Base-by-base conservation (phyloP, 768 basidiomycete species). In the Dentipellis sp. region DNA sequence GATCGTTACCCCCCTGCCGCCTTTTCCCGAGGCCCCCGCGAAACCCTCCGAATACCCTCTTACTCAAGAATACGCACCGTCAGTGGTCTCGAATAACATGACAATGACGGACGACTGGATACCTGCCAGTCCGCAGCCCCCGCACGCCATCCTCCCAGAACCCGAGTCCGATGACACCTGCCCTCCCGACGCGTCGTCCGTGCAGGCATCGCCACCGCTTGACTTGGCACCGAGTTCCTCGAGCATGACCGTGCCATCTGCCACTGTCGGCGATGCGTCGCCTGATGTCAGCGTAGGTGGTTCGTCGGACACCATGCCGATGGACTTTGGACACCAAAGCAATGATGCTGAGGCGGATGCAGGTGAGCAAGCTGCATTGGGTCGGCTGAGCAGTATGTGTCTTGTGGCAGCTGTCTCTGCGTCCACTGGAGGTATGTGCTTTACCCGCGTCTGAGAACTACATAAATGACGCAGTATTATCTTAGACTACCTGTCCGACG, bases 361-460 rank as follows among this genome's bases (percentile, higher is more conserved):
- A 14, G 72, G 71, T 34, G 82, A 91, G 61, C 91, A 94, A 66
- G 90, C 87, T 12, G 82, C 88, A 4, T 78, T 92, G 17, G 94
- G 94, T 5, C 79, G 92, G 56, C 74, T 95, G 50, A 89, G 91
- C 4, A 91, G 91, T 63, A 93, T 97, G 92, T 91, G 90, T 66
- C 72, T 97, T 52, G 89, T 95, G 74, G 93, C 93, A 39, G 84
- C 91, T 8, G 83, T 93, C 11, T 81, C 88, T 34, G 89, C 91
- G 9, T 22, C 42, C 23, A 83, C 82, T 59, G 85, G 86, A 88
- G 67, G 66, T 78, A 73, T 52, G 16, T 23, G 57, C 48, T 58
- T 51, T 47, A 36, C 60, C 56, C 29, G 29, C 6, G 29, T 56
- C 48, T 48, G 35, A 40, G 46, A 7, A 16, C 21, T 49, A n/a